Conservation (phyloP, 106 monocot genomes). For the Narthecium ossifragum region DNA sequence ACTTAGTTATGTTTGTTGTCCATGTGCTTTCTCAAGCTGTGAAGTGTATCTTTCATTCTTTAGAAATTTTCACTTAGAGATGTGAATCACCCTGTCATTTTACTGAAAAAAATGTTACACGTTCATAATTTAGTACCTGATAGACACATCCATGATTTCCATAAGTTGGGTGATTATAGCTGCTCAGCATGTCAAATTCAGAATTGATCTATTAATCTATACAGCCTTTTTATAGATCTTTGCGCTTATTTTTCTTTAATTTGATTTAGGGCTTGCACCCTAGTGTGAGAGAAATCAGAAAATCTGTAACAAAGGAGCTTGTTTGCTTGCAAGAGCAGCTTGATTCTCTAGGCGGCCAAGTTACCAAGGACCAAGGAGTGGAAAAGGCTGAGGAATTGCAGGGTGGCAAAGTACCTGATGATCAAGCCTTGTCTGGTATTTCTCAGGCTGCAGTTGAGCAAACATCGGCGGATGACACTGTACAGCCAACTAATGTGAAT, state of each 20-base stretch:
- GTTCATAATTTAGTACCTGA: neutral
- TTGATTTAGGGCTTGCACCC: conserved; percentile 48
- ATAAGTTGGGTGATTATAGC: too few relatives aligned
- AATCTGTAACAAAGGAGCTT: conserved; percentile 45
- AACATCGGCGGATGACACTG: neutral
- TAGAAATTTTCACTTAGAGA: neutral
- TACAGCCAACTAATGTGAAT: neutral
- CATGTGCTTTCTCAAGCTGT: too few relatives aligned
- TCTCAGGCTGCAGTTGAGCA: neutral
- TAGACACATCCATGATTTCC: too few relatives aligned
- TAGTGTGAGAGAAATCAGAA: conserved; percentile 44
- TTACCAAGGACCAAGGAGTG: neutral
- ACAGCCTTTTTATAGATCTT: neutral
- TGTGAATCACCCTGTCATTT: neutral
- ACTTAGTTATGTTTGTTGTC: too few relatives aligned
- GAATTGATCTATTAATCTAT: neutral
- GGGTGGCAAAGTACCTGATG: neutral
- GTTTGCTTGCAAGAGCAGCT: conserved; percentile 44
- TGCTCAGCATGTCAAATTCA: too few relatives aligned
- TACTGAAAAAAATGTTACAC: neutral
- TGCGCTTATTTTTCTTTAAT: too few relatives aligned
- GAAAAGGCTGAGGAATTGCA: neutral
- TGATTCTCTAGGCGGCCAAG: conserved; percentile 25
- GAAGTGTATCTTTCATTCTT: neutral
- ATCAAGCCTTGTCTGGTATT: neutral